Base-by-base conservation (phyloP, 2,329 filamentous ascomycete genomes). In the Calonectria honghensis region DNA sequence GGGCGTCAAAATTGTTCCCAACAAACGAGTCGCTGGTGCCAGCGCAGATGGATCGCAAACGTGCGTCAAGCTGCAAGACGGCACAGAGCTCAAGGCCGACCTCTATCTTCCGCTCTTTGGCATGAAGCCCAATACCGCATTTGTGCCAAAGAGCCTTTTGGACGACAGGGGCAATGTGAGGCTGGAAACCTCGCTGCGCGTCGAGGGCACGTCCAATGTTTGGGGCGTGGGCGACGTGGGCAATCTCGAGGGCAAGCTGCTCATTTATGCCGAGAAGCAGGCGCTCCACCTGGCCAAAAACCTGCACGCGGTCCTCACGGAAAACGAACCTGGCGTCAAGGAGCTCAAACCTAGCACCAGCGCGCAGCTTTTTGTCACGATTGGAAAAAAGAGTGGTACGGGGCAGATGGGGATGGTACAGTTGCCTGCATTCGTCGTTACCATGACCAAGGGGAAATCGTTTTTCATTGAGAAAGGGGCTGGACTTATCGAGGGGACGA, bases 81-180 rank as follows among this genome's bases (percentile, higher is more conserved):
- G 79, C 7, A 75, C 80, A 59, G 81, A 77, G n/a, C 65, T 84
- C 13, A 68, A 57, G 13, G 73, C 79, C 1, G 82, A 83, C 69
- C n/a, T 83, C 13, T 80, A 82, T 68, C 79, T 83, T n/a, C 81
- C 82, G 14, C 79, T 81, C 4, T 82, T 78, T 67, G 82, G 82
- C 39, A 71, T 82, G 20, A 39, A 64, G 14, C 81, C 82, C 59
- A 83, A 83, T 64, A 78, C 81, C 10, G 73, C 71, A 20, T 83
- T 80, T 68, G 24, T 83, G 18, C 75, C 81, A 2, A 68, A 74
- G 45, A 70, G 80, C 29, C 68, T 82, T 37, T 74, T 83, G 7
- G 77, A 82, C 65, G 68, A 66, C 11, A 66, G 66, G 14, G 79
- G 81, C 27, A 79, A 54, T 72, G 48, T 83, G 31, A 72, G 72